Evolutionary conservation across 1,139 yeast species (phyloP).

Genomic region (Schwanniomyces etchellsii): DNA sequence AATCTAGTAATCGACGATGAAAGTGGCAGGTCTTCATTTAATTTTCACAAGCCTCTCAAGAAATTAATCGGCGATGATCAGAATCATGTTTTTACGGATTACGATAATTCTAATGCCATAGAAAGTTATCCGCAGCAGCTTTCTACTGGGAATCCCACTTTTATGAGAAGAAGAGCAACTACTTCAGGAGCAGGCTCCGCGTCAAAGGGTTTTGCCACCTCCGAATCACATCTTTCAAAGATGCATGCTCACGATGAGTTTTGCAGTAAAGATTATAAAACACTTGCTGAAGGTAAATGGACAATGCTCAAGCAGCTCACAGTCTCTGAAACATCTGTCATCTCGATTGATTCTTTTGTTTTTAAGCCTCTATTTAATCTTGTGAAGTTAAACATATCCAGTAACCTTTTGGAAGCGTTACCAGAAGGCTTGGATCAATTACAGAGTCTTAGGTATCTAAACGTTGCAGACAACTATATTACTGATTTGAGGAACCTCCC

Average conservation of each 20-base stretch:
- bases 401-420: constrained; percentile 42
- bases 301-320: constrained; percentile 50
- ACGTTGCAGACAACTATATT: constrained; percentile 51
- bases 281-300: constrained; percentile 46
- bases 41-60: constrained; percentile 11
- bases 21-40: constrained; percentile 37
- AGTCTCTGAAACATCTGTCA: constrained; percentile 49
- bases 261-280: constrained; percentile 10
- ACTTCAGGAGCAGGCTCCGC: constrained; percentile 24
- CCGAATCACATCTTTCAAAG: constrained; percentile 6
- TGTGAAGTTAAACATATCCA: constrained; percentile 54
- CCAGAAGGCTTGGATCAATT: constrained; percentile 52
- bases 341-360: constrained; percentile 36
- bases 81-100: constrained; percentile 9
- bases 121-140: too few relatives aligned
- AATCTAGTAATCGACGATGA: constrained; percentile 55
- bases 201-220: constrained; percentile 15
- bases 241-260: neutral
- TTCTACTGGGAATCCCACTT: constrained; percentile 9
- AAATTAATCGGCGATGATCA: constrained; percentile 11
- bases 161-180: constrained; percentile 20
- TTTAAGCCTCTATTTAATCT: constrained; percentile 47
- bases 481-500: constrained; percentile 37
- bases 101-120: constrained; percentile 12
- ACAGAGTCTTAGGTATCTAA: constrained; percentile 45